Conservation (phyloP, 2,329 filamentous ascomycete species). For the Acrocalymma vagum region DNA sequence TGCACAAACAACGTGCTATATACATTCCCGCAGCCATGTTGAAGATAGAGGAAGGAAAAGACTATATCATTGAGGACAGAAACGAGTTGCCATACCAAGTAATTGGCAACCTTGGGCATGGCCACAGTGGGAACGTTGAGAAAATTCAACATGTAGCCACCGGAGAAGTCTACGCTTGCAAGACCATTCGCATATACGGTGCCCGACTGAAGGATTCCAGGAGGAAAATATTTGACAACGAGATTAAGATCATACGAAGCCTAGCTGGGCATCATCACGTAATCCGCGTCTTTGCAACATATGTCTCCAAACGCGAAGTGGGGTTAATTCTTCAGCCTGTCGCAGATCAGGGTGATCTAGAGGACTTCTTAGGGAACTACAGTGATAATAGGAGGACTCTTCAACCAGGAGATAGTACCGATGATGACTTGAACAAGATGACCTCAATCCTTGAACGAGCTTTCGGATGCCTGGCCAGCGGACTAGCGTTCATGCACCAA, state of each 20-base stretch:
- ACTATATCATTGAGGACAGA: constrained; percentile 4
- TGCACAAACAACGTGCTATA: too few species aligned
- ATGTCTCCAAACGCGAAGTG: constrained; percentile 11
- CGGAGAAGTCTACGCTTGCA: background rate
- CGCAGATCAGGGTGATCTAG: constrained; percentile 23
- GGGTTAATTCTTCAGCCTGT: constrained; percentile 23
- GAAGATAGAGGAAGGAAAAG: constrained; percentile 3
- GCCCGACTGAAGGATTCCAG: constrained; percentile 2
- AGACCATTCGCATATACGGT: constrained; percentile 1
- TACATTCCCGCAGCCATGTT: too few species aligned
- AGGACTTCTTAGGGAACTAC: constrained; percentile 16
- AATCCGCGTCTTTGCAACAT: constrained; percentile 22
- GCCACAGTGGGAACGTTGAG: background rate
- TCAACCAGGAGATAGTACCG: too few species aligned
- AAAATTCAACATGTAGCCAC: background rate
- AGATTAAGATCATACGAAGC: constrained; percentile 16
- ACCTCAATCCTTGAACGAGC: constrained; percentile 5
- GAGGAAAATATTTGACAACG: constrained; percentile 13
- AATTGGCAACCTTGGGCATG: background rate
- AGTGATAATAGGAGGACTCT: too few species aligned
- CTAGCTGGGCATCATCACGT: constrained; percentile 18
- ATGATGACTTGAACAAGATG: background rate
- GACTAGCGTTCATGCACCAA: constrained; percentile 24
- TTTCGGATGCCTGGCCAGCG: constrained; percentile 24
- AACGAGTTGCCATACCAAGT: constrained; percentile 1